phyloP scores from a whole-genome alignment of 2,329 filamentous ascomycete species.

The Grosmannia huntii region DNA sequence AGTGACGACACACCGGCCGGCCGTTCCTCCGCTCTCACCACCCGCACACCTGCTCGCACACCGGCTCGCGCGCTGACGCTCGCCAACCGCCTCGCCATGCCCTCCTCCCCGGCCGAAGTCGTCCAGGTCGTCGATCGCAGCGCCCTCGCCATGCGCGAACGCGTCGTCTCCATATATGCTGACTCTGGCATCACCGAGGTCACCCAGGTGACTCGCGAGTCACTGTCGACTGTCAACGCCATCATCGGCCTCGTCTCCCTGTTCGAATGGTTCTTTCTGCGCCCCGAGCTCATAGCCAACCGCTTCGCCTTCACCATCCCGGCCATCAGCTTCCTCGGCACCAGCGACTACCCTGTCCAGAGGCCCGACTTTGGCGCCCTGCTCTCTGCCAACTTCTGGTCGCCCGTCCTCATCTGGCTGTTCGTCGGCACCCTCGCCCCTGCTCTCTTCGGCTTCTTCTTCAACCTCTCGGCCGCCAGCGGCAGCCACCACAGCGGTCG shows the following conservation, averaged over 20 bases:
- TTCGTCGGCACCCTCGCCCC: conserved; percentile 61
- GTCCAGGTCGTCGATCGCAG: conserved; percentile 64
- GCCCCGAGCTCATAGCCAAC: conserved; percentile 57
- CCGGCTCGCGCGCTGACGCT: conserved; percentile 35
- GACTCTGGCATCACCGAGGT: conserved; percentile 54
- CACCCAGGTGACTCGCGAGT: conserved; percentile 53
- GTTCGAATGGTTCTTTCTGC: conserved; percentile 59
- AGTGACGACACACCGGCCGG: neutral
- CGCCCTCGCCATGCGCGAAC: conserved; percentile 51
- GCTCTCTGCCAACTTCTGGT: conserved; percentile 71
- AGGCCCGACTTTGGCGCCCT: conserved; percentile 73
- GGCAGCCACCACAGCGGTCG: conserved; percentile 23
- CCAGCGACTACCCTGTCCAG: conserved; percentile 47
- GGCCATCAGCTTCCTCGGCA: conserved; percentile 40
- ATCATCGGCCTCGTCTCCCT: conserved; percentile 56
- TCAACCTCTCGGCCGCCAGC: conserved; percentile 61
- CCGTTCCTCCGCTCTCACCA: conserved; percentile 12
- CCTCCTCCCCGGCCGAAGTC: conserved; percentile 68
- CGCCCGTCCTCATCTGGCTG: conserved; percentile 63
- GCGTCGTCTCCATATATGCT: conserved; percentile 50
- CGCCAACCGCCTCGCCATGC: conserved; percentile 53
- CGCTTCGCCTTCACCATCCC: conserved; percentile 63
- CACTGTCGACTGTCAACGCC: conserved; percentile 57
- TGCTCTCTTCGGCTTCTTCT: conserved; percentile 66
- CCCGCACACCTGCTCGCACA: conserved; percentile 28